These are phyloP conservation scores for Flaveria robusta DNA, from an alignment of 129 eudicot species.

Conservation along the genomic window DNA sequence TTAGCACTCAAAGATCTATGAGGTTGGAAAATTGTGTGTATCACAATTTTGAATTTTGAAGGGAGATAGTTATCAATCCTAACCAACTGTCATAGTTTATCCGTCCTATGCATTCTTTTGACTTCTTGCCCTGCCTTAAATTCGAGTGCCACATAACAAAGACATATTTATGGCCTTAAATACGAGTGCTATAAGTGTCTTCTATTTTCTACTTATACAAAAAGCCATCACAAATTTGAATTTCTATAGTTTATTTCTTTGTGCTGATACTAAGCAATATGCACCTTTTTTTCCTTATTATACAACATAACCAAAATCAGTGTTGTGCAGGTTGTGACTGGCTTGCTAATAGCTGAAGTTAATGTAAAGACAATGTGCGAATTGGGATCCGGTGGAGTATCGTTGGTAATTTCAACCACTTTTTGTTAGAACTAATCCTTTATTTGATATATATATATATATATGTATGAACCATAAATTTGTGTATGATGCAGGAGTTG, in stretches of 20 bases:
- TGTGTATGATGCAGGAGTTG: neutral
- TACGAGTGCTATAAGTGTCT: neutral
- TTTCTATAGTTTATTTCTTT: neutral
- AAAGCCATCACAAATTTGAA: neutral
- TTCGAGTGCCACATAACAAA: slow-evolving; percentile 2
- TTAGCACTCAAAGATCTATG: neutral
- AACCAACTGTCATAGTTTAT: neutral
- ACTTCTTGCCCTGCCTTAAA: neutral
- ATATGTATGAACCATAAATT: slow-evolving; percentile 3
- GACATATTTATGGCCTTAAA: neutral
- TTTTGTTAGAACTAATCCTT: slow-evolving; percentile 20
- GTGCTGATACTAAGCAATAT: slow-evolving; percentile 8
- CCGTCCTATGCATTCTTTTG: neutral
- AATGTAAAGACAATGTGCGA: slow-evolving; percentile 97
- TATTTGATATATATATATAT: slow-evolving; percentile 1
- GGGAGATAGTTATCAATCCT: neutral
- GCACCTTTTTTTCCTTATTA: neutral
- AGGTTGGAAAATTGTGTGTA: neutral
- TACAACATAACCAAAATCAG: neutral
- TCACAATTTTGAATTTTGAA: neutral
- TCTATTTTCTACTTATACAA: neutral
- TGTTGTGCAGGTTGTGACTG: slow-evolving; percentile 76
- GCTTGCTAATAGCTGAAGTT: slow-evolving; percentile 92
- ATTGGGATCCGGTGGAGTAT: slow-evolving; percentile 95
- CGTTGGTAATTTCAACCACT: slow-evolving; percentile 64